Percentiles rank a stretch among this genome's conserved stretches.
phyloP scores from a whole-genome alignment of 2,329 filamentous ascomycete genomes.

The Clarireedia paspali region DNA sequence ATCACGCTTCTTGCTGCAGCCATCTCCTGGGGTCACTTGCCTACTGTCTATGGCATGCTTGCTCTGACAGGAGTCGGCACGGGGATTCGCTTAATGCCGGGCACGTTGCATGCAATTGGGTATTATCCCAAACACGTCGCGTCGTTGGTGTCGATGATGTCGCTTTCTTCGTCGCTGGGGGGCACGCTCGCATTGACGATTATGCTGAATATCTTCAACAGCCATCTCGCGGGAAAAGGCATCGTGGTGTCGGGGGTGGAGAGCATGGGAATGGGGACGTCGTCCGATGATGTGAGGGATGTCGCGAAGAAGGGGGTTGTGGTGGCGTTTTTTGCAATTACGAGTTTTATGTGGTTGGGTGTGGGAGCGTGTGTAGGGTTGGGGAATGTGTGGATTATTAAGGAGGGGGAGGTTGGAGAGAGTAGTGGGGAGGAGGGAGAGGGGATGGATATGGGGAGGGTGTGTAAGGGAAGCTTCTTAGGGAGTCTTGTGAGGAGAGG shows the following conservation, averaged over 20 bases:
- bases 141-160: conserved; percentile 50
- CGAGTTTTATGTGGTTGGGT: conserved; percentile 48
- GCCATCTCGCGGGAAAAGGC: conserved; percentile 31
- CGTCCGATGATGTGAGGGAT: conserved; percentile 38
- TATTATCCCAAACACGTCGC: conserved; percentile 52
- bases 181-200: conserved; percentile 58
- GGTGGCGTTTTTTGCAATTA: conserved; percentile 55
- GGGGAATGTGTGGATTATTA: conserved; percentile 38
- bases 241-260: conserved; percentile 15
- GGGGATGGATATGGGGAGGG: background rate
- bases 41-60: conserved; percentile 58
- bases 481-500: conserved; percentile 7
- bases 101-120: conserved; percentile 51
- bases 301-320: conserved; percentile 50
- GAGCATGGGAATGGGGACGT: background rate
- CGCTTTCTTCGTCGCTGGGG: conserved; percentile 53
- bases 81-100: conserved; percentile 57
- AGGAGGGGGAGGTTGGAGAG: conserved; percentile 16
- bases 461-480: conserved; percentile 16
- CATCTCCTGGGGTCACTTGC: conserved; percentile 39
- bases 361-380: conserved; percentile 37
- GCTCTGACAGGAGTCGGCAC: conserved; percentile 55
- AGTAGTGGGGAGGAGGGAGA: conserved; percentile 10
- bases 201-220: conserved; percentile 64
- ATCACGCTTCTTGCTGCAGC: conserved; percentile 51